phyloP scores from a whole-genome alignment of 306 rosid genomes.

The Sicyos baderoa region DNA sequence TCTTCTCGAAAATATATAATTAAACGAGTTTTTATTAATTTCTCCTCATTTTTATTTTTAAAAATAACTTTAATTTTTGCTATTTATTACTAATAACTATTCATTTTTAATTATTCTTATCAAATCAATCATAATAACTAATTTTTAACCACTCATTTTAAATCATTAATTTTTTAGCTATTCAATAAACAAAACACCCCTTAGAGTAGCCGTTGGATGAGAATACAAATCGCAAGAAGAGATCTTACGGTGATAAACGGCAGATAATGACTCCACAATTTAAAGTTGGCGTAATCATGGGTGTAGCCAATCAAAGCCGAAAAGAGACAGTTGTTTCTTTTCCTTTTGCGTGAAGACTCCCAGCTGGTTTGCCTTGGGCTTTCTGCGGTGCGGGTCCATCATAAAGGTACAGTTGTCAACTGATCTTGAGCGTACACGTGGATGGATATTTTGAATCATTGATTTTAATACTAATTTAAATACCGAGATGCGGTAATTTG shows the following conservation, averaged over 20 bases:
- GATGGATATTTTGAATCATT: background rate
- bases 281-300: background rate
- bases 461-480: background rate
- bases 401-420: slow-evolving; percentile 2
- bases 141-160: no score
- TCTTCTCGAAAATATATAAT: no score
- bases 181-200: no score
- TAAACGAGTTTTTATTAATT: no score
- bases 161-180: no score
- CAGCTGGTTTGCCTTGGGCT: slow-evolving; percentile 1
- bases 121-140: no score
- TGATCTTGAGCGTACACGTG: background rate
- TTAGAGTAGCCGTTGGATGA: slow-evolving; percentile 10
- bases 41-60: no score
- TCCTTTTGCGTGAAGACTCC: background rate
- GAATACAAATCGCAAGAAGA: background rate
- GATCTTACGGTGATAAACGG: background rate
- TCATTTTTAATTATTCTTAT: no score
- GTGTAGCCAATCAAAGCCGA: background rate
- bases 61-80: no score
- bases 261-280: background rate
- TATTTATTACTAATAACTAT: no score
- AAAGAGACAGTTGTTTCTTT: background rate
- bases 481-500: background rate
- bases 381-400: slow-evolving; percentile 6